These are phyloP conservation scores for Glycine tomentella DNA, from an alignment of 306 rosid species.

Conservation along the genomic window DNA sequence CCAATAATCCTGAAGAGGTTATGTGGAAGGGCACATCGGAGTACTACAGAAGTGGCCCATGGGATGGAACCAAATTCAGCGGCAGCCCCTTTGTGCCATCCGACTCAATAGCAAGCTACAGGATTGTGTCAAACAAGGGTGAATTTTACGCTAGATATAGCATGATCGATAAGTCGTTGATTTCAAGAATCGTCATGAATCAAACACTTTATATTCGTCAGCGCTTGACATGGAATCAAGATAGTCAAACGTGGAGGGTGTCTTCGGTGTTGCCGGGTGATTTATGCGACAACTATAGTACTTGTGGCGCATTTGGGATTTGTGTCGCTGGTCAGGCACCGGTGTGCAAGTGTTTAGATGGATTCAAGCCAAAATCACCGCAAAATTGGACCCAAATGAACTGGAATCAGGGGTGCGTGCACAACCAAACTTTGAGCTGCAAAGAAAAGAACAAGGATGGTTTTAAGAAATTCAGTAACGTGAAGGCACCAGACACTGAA, in stretches of 20 bases:
- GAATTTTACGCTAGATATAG: too few species aligned
- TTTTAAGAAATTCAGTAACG: not conserved
- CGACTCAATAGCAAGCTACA: too few species aligned
- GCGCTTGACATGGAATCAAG: constrained; percentile 47
- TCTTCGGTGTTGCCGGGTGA: constrained; percentile 43
- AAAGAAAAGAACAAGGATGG: constrained; percentile 39
- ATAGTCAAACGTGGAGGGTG: constrained; percentile 39
- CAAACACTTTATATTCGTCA: constrained; percentile 5
- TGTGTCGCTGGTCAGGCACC: constrained; percentile 45
- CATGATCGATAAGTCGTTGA: not conserved
- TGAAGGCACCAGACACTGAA: constrained; percentile 42
- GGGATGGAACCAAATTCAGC: not conserved
- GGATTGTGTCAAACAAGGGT: too few species aligned
- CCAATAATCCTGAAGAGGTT: not conserved
- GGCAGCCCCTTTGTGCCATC: too few species aligned
- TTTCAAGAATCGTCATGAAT: constrained; percentile 50
- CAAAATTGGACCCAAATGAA: constrained; percentile 53
- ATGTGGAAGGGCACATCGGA: not conserved
- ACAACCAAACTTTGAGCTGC: constrained; percentile 26
- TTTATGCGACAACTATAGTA: constrained; percentile 50
- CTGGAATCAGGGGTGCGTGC: constrained; percentile 46
- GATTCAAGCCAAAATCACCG: constrained; percentile 54
- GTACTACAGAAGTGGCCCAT: not conserved
- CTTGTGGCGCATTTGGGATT: constrained; percentile 55
- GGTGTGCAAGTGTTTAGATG: constrained; percentile 52